phyloP scores from a whole-genome alignment of 1,139 yeast genomes.

The Yamadazyma taylorii region DNA sequence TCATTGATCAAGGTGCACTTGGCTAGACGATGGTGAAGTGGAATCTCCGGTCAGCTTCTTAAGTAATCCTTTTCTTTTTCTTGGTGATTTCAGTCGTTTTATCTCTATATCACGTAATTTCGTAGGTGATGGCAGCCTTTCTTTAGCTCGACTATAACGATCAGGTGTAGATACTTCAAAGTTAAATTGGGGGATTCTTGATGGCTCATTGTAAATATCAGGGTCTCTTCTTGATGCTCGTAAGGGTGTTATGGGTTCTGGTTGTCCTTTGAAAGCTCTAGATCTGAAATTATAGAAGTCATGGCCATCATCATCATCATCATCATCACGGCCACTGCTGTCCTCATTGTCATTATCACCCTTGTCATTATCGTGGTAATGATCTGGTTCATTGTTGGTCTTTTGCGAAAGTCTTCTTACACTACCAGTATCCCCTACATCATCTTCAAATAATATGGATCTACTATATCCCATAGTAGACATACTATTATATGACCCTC shows the following conservation, averaged over 20 bases:
- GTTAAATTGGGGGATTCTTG: not conserved
- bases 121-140: slow-evolving; percentile 13
- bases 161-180: not conserved
- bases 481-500: not conserved
- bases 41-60: not conserved
- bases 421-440: too few relatives aligned
- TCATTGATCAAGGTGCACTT: too few relatives aligned
- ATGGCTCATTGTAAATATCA: too few relatives aligned
- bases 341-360: too few relatives aligned
- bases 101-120: slow-evolving; percentile 14
- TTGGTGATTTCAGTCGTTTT: slow-evolving; percentile 14
- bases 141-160: slow-evolving; percentile 3
- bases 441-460: too few relatives aligned
- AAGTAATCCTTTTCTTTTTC: slow-evolving; percentile 4
- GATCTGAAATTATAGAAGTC: slow-evolving; percentile 1
- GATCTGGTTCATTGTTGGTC: too few relatives aligned
- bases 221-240: too few relatives aligned
- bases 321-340: not conserved
- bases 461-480: not conserved
- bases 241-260: too few relatives aligned
- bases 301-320: not conserved
- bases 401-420: too few relatives aligned
- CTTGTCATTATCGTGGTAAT: too few relatives aligned
- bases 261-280: not conserved
- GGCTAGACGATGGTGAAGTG: too few relatives aligned